phyloP scores from a whole-genome alignment of 78 protist genomes.

The Reticulomyxa filosa region DNA sequence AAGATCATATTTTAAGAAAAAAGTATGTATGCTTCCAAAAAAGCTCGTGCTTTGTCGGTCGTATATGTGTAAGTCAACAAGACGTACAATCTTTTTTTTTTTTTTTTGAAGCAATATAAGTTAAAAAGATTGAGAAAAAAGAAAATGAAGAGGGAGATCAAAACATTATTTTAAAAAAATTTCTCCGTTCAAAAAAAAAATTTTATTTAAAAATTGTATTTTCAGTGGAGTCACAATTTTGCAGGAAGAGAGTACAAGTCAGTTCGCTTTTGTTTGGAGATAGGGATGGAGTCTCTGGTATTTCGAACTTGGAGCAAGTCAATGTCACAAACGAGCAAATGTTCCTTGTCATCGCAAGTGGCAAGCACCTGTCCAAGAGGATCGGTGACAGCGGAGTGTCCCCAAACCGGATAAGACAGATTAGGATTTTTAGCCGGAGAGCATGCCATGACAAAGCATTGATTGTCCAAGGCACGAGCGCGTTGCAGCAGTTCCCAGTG shows the following conservation, averaged over 20 bases:
- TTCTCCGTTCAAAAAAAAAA: no score
- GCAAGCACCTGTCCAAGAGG: conserved; percentile 74
- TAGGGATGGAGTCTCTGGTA: background rate
- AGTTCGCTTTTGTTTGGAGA: background rate
- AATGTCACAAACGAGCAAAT: conserved; percentile 42
- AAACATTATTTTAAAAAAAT: no score
- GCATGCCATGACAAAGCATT: conserved; percentile 35
- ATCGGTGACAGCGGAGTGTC: conserved; percentile 47
- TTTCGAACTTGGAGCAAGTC: conserved; percentile 14
- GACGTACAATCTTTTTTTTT: no score
- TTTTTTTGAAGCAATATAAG: no score
- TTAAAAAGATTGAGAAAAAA: no score
- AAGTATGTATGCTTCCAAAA: no score
- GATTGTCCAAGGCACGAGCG: conserved; percentile 35
- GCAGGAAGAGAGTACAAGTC: conserved; percentile 1
- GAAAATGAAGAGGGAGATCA: no score
- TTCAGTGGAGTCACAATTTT: no score
- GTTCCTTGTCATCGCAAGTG: conserved; percentile 37
- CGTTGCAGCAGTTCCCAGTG: conserved; percentile 85
- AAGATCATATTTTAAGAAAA: no score
- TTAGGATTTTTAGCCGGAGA: conserved; percentile 62
- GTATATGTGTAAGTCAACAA: no score
- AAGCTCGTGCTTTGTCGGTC: no score
- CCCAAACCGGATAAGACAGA: conserved; percentile 29
- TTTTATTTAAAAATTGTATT: no score